These are phyloP conservation scores for Penicillium corylophilum DNA, from an alignment of 2,329 filamentous ascomycete species.

Conservation along the genomic window DNA sequence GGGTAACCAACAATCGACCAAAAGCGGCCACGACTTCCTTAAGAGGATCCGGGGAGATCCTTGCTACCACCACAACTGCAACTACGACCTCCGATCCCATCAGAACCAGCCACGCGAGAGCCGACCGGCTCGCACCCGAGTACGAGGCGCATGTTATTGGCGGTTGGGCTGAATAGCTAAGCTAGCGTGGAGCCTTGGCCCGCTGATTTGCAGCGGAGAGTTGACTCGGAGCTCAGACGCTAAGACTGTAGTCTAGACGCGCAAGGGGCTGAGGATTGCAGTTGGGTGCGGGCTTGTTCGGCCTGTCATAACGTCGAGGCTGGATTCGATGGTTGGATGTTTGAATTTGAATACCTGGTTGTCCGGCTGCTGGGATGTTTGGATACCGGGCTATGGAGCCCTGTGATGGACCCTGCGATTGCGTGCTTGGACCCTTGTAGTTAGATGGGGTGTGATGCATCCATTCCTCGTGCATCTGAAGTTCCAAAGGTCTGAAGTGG, in stretches of 20 bases:
- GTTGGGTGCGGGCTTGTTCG: not conserved
- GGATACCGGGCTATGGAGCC: not conserved
- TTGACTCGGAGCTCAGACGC: not conserved
- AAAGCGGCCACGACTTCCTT: not conserved
- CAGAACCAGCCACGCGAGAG: constrained; percentile 9
- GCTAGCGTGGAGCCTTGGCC: not conserved
- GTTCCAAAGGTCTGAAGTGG: not conserved
- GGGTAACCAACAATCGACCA: not conserved
- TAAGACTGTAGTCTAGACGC: not conserved
- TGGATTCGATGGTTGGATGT: not conserved
- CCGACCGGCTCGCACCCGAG: constrained; percentile 13
- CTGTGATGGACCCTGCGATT: not conserved
- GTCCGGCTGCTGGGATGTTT: not conserved
- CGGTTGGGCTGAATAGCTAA: not conserved
- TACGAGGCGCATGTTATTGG: not conserved
- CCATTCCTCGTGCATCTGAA: not conserved
- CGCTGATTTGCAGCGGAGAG: not conserved
- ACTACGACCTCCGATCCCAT: not conserved
- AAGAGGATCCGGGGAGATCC: not conserved
- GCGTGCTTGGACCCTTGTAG: not conserved
- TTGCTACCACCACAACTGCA: not conserved
- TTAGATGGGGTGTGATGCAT: not conserved
- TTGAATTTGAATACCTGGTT: not conserved
- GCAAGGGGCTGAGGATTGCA: not conserved
- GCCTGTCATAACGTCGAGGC: not conserved